phyloP scores from a whole-genome alignment of 2,329 filamentous ascomycete genomes.

The Claviceps digitariae region DNA sequence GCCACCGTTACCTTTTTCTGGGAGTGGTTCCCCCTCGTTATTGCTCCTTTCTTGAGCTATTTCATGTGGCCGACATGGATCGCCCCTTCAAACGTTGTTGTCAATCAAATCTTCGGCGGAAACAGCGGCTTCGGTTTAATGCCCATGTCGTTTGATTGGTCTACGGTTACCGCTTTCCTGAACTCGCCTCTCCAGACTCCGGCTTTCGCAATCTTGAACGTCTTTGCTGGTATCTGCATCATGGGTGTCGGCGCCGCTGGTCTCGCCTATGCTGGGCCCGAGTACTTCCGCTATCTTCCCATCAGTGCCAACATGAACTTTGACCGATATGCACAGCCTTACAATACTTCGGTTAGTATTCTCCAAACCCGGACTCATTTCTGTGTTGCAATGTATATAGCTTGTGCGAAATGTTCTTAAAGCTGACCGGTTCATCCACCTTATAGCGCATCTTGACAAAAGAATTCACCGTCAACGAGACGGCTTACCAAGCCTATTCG shows the following conservation, averaged over 20 bases:
- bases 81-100: slow-evolving; percentile 42
- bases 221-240: slow-evolving; percentile 37
- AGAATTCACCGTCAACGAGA: slow-evolving; percentile 37
- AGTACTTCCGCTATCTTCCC: slow-evolving; percentile 42
- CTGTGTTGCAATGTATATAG: too few species aligned
- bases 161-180: slow-evolving; percentile 42
- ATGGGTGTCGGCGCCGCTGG: slow-evolving; percentile 37
- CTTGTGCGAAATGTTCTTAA: background rate
- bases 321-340: slow-evolving; percentile 44
- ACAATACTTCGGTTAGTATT: slow-evolving; percentile 30
- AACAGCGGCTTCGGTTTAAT: slow-evolving; percentile 46
- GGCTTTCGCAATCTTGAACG: slow-evolving; percentile 47
- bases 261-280: slow-evolving; percentile 35
- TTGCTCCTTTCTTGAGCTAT: slow-evolving; percentile 43
- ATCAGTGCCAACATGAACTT: slow-evolving; percentile 39
- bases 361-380: too few species aligned
- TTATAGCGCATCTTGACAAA: slow-evolving; percentile 35
- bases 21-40: slow-evolving; percentile 45
- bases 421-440: background rate
- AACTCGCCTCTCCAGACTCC: slow-evolving; percentile 45
- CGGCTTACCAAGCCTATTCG: slow-evolving; percentile 44
- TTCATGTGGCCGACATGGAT: slow-evolving; percentile 52
- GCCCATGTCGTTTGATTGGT: slow-evolving; percentile 56
- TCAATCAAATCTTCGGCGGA: slow-evolving; percentile 55
- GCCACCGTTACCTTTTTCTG: slow-evolving; percentile 37